Conservation (phyloP, 371 early-diverging fungal genomes). For the Mucor irregularis region DNA sequence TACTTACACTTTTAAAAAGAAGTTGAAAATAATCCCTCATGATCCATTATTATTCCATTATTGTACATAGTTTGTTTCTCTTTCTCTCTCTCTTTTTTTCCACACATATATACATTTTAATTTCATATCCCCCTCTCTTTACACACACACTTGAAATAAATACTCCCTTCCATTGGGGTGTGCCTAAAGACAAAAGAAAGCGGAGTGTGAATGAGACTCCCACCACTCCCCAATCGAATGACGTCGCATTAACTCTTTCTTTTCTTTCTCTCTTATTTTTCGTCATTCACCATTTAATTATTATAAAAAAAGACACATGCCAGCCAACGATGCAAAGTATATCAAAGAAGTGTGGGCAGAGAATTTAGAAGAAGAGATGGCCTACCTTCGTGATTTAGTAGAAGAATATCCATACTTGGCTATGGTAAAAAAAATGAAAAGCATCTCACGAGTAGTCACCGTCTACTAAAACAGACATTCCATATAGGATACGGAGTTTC, state of each 20-base stretch:
- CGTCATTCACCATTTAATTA: not conserved
- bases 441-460: not conserved
- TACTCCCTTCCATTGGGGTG: too few relatives aligned
- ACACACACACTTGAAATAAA: not conserved
- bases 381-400: slow-evolving; percentile 85
- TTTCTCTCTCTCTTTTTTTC: not conserved
- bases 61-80: slow-evolving; percentile 4
- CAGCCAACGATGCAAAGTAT: slow-evolving; percentile 55
- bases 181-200: too few relatives aligned
- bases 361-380: slow-evolving; percentile 97
- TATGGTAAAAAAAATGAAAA: slow-evolving; percentile 74
- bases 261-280: slow-evolving; percentile 3
- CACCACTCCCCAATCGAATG: not conserved
- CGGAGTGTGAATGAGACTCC: too few relatives aligned
- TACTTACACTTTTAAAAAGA: slow-evolving; percentile 42
- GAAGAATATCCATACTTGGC: slow-evolving; percentile 95
- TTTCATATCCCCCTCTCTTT: not conserved
- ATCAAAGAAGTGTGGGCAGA: slow-evolving; percentile 97
- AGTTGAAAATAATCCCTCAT: slow-evolving; percentile 17
- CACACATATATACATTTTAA: not conserved
- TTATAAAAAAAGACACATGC: slow-evolving; percentile 24
- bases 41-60: not conserved
- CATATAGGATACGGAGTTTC: slow-evolving; percentile 98
- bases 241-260: not conserved
- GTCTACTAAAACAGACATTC: not conserved